Evolutionary conservation across 495 filamentous ascomycete genomes (phyloP).

Genomic region (Neurospora sp.): DNA sequence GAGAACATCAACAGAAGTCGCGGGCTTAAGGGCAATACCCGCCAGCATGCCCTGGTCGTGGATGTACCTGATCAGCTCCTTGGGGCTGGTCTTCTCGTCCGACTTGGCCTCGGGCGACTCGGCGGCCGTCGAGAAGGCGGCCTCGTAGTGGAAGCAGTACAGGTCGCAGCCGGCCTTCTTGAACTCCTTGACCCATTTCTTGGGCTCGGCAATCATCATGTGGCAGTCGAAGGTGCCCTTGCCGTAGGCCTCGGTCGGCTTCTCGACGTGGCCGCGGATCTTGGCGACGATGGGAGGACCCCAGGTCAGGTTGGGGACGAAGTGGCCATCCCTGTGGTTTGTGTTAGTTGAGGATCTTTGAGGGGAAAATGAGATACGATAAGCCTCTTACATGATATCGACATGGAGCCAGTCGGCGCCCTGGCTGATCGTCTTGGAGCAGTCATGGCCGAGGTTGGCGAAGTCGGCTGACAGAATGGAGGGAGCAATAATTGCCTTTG

Average conservation of each 20-base stretch:
- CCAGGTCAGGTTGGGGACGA: slow-evolving; percentile 97
- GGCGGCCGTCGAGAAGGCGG: slow-evolving; percentile 81
- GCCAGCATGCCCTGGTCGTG: slow-evolving; percentile 83
- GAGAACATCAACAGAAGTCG: slow-evolving; percentile 78
- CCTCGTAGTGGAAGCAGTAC: slow-evolving; percentile 99
- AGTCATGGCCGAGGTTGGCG: slow-evolving; percentile 72
- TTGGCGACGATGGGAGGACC: slow-evolving; percentile 87
- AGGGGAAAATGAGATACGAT: not conserved
- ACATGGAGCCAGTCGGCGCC: slow-evolving; percentile 87
- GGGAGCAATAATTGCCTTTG: slow-evolving; percentile 86
- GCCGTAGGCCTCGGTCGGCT: slow-evolving; percentile 40
- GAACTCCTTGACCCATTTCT: slow-evolving; percentile 96
- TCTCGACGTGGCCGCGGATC: slow-evolving; percentile 72
- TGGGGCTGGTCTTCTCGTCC: slow-evolving; percentile 60
- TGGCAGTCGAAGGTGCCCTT: slow-evolving; percentile 97
- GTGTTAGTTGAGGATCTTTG: not conserved
- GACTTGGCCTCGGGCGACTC: slow-evolving; percentile 59
- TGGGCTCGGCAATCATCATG: slow-evolving; percentile 99
- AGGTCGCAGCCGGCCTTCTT: slow-evolving; percentile 88
- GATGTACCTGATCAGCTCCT: slow-evolving; percentile 79
- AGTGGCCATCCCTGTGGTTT: slow-evolving; percentile 65
- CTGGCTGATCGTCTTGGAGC: slow-evolving; percentile 65
- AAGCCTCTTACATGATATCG: slow-evolving; percentile 62
- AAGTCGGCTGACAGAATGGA: slow-evolving; percentile 98
- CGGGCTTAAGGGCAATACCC: slow-evolving; percentile 91